Evolutionary conservation across 139 green algal species (phyloP).

Genomic region (Chlorella sp.): DNA sequence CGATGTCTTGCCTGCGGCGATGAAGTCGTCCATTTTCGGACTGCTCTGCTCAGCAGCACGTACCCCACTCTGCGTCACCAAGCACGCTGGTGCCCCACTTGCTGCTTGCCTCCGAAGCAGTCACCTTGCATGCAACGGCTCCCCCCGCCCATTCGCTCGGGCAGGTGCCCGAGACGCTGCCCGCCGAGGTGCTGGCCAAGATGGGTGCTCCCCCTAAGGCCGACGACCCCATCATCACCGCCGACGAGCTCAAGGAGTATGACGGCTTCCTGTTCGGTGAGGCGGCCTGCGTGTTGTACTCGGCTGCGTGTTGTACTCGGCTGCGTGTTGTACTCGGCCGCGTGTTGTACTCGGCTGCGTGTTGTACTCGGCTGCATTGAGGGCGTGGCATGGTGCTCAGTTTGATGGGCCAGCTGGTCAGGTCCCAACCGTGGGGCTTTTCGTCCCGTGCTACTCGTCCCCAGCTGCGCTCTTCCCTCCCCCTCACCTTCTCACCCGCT

Average conservation of each 20-base stretch:
- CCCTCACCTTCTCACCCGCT: no score
- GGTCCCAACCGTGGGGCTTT: no score
- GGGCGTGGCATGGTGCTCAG: no score
- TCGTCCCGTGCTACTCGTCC: no score
- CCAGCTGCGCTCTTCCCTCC: no score
- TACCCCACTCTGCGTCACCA: no score
- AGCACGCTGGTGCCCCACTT: not conserved
- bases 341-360: no score
- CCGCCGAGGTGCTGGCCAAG: conserved; percentile 55
- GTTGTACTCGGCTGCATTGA: no score
- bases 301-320: not conserved
- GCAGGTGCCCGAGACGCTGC: conserved; percentile 60
- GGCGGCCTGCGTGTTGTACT: not conserved
- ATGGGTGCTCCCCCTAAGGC: conserved; percentile 64
- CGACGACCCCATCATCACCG: conserved; percentile 53
- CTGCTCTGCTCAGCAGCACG: not conserved
- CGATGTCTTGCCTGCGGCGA: not conserved
- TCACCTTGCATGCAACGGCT: not conserved
- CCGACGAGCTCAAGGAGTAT: conserved; percentile 28
- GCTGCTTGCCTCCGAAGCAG: not conserved
- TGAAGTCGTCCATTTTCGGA: not conserved
- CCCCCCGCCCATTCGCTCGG: not conserved
- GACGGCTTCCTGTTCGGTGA: conserved; percentile 61
- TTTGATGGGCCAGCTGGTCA: no score
- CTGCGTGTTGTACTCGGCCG: no score